These are phyloP conservation scores for Abelmoschus esculentus DNA, from an alignment of 345 rosid species.

Conservation along the genomic window DNA sequence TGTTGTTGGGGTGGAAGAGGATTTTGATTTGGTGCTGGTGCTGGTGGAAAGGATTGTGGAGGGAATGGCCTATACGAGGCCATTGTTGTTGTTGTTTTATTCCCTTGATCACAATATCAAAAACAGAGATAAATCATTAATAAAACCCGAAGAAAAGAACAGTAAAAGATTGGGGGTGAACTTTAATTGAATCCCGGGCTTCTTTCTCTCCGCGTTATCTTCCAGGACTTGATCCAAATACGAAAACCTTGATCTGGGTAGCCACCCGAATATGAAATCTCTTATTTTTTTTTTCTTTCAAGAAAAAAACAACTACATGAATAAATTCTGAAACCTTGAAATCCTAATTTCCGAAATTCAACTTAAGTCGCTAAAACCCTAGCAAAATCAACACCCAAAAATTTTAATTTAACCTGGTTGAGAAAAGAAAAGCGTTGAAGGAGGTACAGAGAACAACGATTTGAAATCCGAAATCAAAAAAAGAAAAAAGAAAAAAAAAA, in stretches of 20 bases:
- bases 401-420: too few species aligned
- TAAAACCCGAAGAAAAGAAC: not conserved
- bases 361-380: not conserved
- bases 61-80: conserved; percentile 47
- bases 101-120: not conserved
- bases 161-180: not conserved
- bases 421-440: not conserved
- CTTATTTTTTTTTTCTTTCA: not conserved
- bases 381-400: not conserved
- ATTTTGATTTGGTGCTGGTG: conserved; percentile 25
- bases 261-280: not conserved
- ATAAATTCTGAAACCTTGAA: not conserved
- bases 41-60: conserved; percentile 22
- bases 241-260: not conserved
- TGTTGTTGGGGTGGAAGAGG: conserved; percentile 19
- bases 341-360: not conserved
- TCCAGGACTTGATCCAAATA: not conserved
- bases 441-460: not conserved
- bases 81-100: conserved; percentile 16
- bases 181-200: not conserved
- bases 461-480: not conserved
- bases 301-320: not conserved
- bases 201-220: not conserved
- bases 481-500: not conserved
- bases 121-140: not conserved